Evolutionary conservation across 345 rosid species (phyloP).

Genomic region (Acer yangbiense): DNA sequence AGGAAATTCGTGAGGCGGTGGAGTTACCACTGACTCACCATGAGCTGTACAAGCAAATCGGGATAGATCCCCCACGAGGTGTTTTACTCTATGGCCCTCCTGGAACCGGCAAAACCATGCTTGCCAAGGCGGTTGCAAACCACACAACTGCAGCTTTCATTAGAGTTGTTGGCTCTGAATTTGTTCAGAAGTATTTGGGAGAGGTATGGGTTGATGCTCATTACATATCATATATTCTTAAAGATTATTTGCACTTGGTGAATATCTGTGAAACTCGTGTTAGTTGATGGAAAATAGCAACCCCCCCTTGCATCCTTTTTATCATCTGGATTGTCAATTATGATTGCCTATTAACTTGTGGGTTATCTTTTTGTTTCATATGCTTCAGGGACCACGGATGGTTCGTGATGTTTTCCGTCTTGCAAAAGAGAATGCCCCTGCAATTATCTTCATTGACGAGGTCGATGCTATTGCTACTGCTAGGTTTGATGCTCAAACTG

Average conservation of each 20-base stretch:
- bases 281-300: not conserved
- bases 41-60: constrained; percentile 93
- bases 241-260: not conserved
- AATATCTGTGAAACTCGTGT: not conserved
- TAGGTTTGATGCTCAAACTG: constrained; percentile 99
- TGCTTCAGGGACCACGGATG: constrained; percentile 95
- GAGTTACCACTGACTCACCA: constrained; percentile 96
- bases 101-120: constrained; percentile 98
- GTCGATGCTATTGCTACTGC: constrained; percentile 99
- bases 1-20: constrained; percentile 99
- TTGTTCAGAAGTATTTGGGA: constrained; percentile 96
- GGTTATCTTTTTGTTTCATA: constrained; percentile 13
- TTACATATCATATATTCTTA: not conserved
- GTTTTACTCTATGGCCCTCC: constrained; percentile 98
- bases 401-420: constrained; percentile 99
- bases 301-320: not conserved
- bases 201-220: constrained; percentile 56
- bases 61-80: constrained; percentile 98
- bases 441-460: constrained; percentile 95
- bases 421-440: constrained; percentile 98
- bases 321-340: not conserved
- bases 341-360: constrained; percentile 1
- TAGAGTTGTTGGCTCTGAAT: constrained; percentile 98
- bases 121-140: constrained; percentile 98
- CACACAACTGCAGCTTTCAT: constrained; percentile 97